Base-by-base conservation (phyloP, 345 rosid species). In the Capsella bursapastoris region DNA sequence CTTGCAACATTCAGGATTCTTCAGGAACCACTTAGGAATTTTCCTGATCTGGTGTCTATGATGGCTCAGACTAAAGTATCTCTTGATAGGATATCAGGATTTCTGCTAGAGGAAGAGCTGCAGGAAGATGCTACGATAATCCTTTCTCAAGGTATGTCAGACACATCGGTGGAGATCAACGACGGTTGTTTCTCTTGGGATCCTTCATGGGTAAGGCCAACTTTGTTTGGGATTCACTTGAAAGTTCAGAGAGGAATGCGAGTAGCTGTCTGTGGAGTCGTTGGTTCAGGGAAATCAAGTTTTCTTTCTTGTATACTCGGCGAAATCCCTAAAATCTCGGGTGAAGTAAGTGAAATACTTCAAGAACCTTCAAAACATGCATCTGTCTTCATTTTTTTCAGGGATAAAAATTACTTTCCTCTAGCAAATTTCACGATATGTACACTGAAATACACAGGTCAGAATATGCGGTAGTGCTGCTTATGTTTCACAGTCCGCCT, bases 241-340 rank as follows among this genome's bases (percentile, higher is more conserved):
- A 43, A 43, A 43, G 48, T 43, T 43, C 48, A 43, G 48, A 43
- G 48, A 43, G 48, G 48, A 43, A 43, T 43, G 48, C 48, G 48
- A 43, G 48, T 43, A 43, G 48, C 48, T 43, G 48, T 43, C 48
- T 43, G 48, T 43, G 48, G 48, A 43, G 48, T 43, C 48, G 48
- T 43, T 43, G 48, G 48, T 43, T 43, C 48, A 6, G 48, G 48
- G 48, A 43, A 43, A 43, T 43, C 48, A 43, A 43, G 48, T 43
- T 43, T 43, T 43, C 48, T 43, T 43, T 43, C 48, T 43, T 43
- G 48, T 43, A 43, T 43, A 43, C 48, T 43, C 1, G 48, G 48
- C 1, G 48, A 43, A 43, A 43, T 43, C 48, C 48, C 48, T 43
- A 43, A 43, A 43, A 43, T 43, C 15, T 43, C 48, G 48, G 48